Conservation (phyloP, 1,139 yeast genomes). For the Blastobotrys raffinosifermentans region DNA sequence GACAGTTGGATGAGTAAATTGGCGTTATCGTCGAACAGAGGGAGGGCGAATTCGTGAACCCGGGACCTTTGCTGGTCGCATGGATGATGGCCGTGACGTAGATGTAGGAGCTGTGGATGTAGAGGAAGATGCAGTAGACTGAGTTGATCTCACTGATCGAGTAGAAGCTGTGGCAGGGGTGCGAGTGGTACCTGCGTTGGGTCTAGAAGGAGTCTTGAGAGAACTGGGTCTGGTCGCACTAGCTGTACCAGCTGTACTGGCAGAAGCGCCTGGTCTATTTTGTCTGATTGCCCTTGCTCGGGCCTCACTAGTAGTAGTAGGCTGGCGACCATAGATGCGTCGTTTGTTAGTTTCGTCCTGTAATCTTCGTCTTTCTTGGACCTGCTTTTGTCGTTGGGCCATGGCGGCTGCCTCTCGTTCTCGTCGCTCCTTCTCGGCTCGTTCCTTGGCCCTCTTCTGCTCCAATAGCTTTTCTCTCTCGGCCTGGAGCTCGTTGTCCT, state of each 20-base stretch:
- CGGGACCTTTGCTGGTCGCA: no score
- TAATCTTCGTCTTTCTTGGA: conserved; percentile 16
- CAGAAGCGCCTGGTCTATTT: conserved; percentile 7
- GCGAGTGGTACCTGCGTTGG: no score
- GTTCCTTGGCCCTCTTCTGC: conserved; percentile 21
- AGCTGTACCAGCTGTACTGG: neutral
- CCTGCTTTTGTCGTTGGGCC: conserved; percentile 16
- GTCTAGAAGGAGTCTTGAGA: neutral
- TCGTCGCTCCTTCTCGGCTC: conserved; percentile 16
- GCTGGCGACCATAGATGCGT: conserved; percentile 22
- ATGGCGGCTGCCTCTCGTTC: conserved; percentile 17
- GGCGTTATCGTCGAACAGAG: no score
- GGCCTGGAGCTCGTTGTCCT: conserved; percentile 24
- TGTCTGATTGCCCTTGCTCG: neutral
- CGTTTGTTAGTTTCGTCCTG: conserved; percentile 18
- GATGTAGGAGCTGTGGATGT: no score
- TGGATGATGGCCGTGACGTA: no score
- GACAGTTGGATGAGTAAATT: no score
- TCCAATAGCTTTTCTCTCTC: conserved; percentile 19
- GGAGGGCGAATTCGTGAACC: no score
- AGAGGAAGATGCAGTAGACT: no score
- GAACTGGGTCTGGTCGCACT: neutral
- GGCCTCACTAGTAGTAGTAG: conserved; percentile 3
- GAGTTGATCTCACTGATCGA: no score
- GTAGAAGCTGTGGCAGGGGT: no score